These are phyloP conservation scores for Penicillium sp. DNA, from an alignment of 2,329 filamentous ascomycete genomes.

Conservation along the genomic window DNA sequence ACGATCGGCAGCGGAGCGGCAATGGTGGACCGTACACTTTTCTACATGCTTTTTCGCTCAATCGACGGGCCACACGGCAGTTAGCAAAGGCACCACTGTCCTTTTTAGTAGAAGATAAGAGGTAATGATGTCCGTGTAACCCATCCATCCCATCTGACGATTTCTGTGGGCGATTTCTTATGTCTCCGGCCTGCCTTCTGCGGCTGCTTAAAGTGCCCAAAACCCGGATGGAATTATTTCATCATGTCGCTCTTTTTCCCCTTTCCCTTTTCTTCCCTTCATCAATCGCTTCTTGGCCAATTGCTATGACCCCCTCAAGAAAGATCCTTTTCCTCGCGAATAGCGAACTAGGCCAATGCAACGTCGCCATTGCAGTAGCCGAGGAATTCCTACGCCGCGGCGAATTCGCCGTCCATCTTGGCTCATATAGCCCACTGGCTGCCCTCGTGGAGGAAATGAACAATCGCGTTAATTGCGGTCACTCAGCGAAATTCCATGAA, in stretches of 20 bases:
- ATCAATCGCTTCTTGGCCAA: background rate
- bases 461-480: constrained; percentile 22
- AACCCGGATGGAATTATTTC: background rate
- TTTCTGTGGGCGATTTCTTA: constrained; percentile 9
- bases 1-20: background rate
- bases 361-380: constrained; percentile 53
- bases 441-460: constrained; percentile 38
- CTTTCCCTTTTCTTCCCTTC: background rate
- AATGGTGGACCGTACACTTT: background rate
- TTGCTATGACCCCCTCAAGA: constrained; percentile 26
- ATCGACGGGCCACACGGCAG: background rate
- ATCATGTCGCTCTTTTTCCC: background rate
- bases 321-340: constrained; percentile 54
- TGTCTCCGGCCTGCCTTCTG: background rate
- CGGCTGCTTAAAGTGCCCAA: constrained; percentile 9
- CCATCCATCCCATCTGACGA: constrained; percentile 11
- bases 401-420: constrained; percentile 53
- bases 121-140: constrained; percentile 20
- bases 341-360: constrained; percentile 55
- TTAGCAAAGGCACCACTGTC: background rate
- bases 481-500: constrained; percentile 40
- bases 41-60: background rate
- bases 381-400: constrained; percentile 48
- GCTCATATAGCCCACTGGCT: constrained; percentile 50
- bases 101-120: background rate